phyloP scores from a whole-genome alignment of 805 yeast species.

The Diddensiella transvaalensis region DNA sequence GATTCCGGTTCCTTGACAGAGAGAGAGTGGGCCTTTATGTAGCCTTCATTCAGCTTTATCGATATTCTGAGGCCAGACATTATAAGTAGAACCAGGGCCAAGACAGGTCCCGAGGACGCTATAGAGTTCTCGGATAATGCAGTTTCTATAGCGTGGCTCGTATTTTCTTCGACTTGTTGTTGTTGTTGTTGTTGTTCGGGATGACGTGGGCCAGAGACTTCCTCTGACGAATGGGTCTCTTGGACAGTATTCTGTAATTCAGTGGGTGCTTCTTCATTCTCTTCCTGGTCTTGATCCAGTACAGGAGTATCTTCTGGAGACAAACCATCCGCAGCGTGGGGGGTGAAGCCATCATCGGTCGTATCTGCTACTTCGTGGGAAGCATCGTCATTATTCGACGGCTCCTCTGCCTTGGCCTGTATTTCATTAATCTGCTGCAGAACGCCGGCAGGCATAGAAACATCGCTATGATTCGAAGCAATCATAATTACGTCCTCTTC shows the following conservation, averaged over 20 bases:
- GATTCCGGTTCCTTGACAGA: constrained; percentile 18
- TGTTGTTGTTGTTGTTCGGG: neutral
- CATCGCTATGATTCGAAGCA: neutral
- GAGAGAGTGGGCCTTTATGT: constrained; percentile 20
- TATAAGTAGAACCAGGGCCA: constrained; percentile 23
- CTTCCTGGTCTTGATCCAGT: neutral
- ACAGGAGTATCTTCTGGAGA: neutral
- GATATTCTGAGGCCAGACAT: constrained; percentile 23
- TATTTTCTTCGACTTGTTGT: neutral
- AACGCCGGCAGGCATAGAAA: constrained; percentile 1
- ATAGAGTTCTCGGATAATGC: constrained; percentile 1
- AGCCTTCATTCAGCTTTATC: constrained; percentile 19
- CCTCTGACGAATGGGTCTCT: neutral
- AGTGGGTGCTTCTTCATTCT: neutral
- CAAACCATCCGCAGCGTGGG: neutral
- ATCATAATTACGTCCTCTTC: no score
- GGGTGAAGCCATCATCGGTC: no score
- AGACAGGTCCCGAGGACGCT: constrained; percentile 6
- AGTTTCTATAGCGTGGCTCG: neutral
- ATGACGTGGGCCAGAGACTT: neutral
- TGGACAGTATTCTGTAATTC: neutral
- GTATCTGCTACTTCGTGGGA: neutral
- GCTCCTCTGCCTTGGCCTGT: no score
- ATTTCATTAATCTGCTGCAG: neutral
- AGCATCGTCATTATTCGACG: neutral